Base-by-base conservation (phyloP, 1,139 yeast species). In the Debaryomycetaceae sp. region DNA sequence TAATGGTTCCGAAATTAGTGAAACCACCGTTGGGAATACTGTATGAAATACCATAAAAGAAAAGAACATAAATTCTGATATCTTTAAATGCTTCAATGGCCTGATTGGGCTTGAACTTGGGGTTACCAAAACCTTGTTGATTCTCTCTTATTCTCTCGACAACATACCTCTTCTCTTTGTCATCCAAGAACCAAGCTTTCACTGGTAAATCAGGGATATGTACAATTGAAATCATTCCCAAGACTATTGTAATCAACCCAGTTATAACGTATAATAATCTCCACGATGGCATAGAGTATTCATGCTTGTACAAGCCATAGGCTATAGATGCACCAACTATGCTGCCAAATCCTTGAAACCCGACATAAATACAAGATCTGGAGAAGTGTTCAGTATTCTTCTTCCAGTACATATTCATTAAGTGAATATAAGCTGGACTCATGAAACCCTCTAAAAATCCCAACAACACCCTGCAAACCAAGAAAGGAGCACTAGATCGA, bases 351-450 rank as follows among this genome's bases (percentile, higher is more conserved):
- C 72, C 72, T 46, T 65, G 65, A 43, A 58, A 62, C 7, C 66
- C 57, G 45, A 65, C 65, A 70, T 66, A 66, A 39, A 62, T 52
- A 34, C 59, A 54, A 42, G 57, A 53, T 46, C 65, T 52, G 6
- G 60, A 48, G 36, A 57, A 61, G 7, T 55, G 54, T 48, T 63
- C 66, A 9, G 58, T 57, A 17, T 49, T 49, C 11, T 49, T 58
- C 37, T 57, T 66, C 57, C 61, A 68, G 42, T 63, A 65, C 42
- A 63, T 66, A 14, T 63, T 54, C 3, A 70, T 66, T 33, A 83
- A 66, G 23, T 83, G 71, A 29, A 82, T 76, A 52, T 80, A 76
- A 0, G 83, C 83, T 1, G 86, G 87, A 17, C 83, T 65, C 6
- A 66, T 57, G 39, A 79, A 69, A 40, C 78, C 69, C 57, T 84